Percentiles rank a stretch among this genome's conserved stretches.
Evolutionary conservation across 1,284 basidiomycete species (phyloP).

Genomic region (Malassezia pachydermatis): DNA sequence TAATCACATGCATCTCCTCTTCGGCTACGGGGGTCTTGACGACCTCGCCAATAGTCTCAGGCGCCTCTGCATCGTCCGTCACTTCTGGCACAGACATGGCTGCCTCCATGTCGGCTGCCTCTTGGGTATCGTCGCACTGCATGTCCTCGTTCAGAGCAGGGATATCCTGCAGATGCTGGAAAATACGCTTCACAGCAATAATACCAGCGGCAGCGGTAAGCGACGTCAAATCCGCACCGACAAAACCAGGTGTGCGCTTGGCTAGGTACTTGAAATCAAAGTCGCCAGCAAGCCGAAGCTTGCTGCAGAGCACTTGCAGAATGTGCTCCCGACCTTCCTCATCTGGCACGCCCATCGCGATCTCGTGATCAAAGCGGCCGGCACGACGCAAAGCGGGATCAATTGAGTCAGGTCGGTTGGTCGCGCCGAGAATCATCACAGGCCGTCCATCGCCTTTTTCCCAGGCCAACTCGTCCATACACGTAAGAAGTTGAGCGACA

Average conservation of each 20-base stretch:
- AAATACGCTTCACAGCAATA: conserved; percentile 90
- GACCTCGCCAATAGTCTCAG: too few relatives aligned
- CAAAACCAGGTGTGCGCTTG: conserved; percentile 89
- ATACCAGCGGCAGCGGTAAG: conserved; percentile 88
- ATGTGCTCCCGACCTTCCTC: conserved; percentile 63
- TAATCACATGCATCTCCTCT: not conserved
- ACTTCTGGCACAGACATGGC: not conserved
- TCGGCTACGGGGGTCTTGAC: not conserved
- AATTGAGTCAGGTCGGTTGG: conserved; percentile 85
- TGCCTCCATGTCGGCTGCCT: not conserved
- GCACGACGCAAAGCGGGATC: conserved; percentile 85
- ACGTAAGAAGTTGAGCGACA: conserved; percentile 90
- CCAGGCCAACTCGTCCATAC: conserved; percentile 91
- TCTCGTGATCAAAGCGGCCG: conserved; percentile 92
- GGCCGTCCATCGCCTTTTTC: conserved; percentile 59
- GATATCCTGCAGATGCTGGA: conserved; percentile 59
- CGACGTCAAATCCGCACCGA: conserved; percentile 84
- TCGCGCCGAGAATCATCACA: conserved; percentile 88
- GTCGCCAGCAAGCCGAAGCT: conserved; percentile 56
- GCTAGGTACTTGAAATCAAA: conserved; percentile 74
- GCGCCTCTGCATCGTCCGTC: not conserved
- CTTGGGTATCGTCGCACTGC: not conserved
- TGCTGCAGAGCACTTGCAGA: conserved; percentile 35
- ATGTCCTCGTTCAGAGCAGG: conserved; percentile 5
- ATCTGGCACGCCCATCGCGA: conserved; percentile 91